Base-by-base conservation (phyloP, 768 basidiomycete species). In the Calocybe indica region DNA sequence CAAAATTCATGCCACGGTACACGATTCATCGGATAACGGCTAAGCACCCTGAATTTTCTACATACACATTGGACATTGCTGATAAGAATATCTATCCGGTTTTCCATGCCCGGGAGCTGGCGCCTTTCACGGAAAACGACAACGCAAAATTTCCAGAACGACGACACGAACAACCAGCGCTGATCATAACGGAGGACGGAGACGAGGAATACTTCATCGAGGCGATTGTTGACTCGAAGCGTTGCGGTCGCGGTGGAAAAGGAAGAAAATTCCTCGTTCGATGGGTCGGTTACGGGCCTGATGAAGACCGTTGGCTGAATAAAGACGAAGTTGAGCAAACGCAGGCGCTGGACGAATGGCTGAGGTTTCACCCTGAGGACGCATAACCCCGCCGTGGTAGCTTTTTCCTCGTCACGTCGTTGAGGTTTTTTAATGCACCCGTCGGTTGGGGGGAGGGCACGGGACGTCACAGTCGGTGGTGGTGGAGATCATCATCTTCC, bases 1-100 rank as follows among this genome's bases (percentile, higher is more conserved):
- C 68, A 0, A 74, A 74, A 38, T 72, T 71, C 44, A 67, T 75
- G 59, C 64, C 63, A 0, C 45, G 58, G 0, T 66, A 42, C 11
- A 58, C 66, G 0, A 65, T 60, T 0, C 66, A 57, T 43, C 34
- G 0, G 0, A 50, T 73, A 5, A 36, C 47, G 0, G 43, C 50
- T 0, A 59, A 62, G 0, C 49, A 57, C 35, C 55, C 48, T 0
- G 41, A 55, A 13, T 45, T 45, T 1, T 67, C 58, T 1, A 50
- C 55, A 0, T 63, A 64, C 11, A 60, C 54, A 0, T 48, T 64
- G 0, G 54, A 63, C 22, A 22, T 22, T 22, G 22, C 22, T 22
- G 22, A 22, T 22, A 22, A 22, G 22, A 13, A 30, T 44, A 9
- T 15, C 40, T 6, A 14, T 38, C 0, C 8, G 1, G 37, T 39